Base-by-base conservation (phyloP, 306 rosid species). In the Prosopis cineraria region DNA sequence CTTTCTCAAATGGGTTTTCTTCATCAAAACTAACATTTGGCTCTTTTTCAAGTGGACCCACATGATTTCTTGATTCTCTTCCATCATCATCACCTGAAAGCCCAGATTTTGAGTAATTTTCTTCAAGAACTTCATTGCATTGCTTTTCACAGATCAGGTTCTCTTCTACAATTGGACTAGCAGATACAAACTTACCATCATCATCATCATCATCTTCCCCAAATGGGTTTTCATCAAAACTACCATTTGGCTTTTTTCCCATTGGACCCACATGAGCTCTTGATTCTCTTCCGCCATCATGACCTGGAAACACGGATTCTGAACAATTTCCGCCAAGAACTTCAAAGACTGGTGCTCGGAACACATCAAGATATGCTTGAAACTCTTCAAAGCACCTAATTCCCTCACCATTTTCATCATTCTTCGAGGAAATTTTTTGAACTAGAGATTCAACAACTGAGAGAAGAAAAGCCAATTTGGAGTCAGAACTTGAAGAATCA, bases 341-440 rank as follows among this genome's bases (percentile, higher is more conserved):
- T 4, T 72, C 81, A 58, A 87, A 80, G 1, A 63, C 75, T 10
- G 85, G 64, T 0, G 80, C 74, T 30, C 86, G 89, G 47, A 90
- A 88, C 78, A 90, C 84, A 41, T 84, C 82, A 62, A 82, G 81
- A 73, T 84, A 90, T 13, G 84, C 90, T 71, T 82, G 90, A 62
- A 84, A 64, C 84, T 86, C 90, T 64, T 82, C 90, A 25, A 86
- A 50, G 34, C 19, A 52, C 31, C 70, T 68, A 47, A 59, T 68
- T 19, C 67, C 56, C 31, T 72, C 85, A 5, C 4, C 19, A 11
- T 27, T 58, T 58, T 58, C 34, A 8, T 10, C 45, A 34, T 64
- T 74, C 73, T 4, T 41, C 37, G 34, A 81, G 79, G 25, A 64
- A 29, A 27, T 2, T 13, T 58, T 58, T 13, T 7, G 65, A 58